Evolutionary conservation across 1,284 basidiomycete species (phyloP).

Genomic region (Ceratobasidium sp.): DNA sequence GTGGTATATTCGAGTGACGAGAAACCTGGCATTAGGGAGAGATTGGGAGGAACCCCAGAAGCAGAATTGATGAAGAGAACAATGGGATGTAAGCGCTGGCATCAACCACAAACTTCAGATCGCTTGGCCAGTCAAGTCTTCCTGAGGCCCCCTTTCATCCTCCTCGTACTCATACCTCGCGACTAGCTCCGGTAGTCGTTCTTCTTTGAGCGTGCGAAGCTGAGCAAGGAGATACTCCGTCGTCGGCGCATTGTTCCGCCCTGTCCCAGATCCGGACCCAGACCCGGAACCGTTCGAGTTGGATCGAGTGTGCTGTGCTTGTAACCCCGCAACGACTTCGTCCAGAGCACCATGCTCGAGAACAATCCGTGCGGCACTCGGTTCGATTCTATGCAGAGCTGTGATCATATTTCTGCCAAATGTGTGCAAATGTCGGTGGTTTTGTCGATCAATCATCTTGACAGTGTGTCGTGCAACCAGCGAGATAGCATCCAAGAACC

Average conservation of each 20-base stretch:
- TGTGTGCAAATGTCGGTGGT: constrained; percentile 29
- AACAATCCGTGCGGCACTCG: constrained; percentile 11
- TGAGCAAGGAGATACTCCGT: constrained; percentile 21
- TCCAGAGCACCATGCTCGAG: constrained; percentile 36
- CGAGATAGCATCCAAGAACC: constrained; percentile 28
- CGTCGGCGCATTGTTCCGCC: background rate
- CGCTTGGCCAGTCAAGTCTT: background rate
- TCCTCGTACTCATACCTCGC: background rate
- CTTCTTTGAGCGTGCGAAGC: constrained; percentile 10
- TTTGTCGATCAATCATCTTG: constrained; percentile 15
- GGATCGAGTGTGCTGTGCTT: constrained; percentile 10
- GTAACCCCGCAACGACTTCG: constrained; percentile 24
- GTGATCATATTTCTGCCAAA: constrained; percentile 34
- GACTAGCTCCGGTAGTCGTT: background rate
- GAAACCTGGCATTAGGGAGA: too few species aligned
- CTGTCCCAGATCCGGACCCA: constrained; percentile 5
- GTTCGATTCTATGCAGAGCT: constrained; percentile 18
- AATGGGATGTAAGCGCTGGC: background rate
- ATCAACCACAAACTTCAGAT: background rate
- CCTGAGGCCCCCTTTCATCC: background rate
- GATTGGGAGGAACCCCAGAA: too few species aligned
- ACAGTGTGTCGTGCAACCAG: constrained; percentile 26
- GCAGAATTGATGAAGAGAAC: background rate
- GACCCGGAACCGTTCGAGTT: constrained; percentile 5
- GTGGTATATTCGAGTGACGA: too few species aligned